Evolutionary conservation across 116 monocot genomes (phyloP).

Genomic region (Cymodocea nodosa): DNA sequence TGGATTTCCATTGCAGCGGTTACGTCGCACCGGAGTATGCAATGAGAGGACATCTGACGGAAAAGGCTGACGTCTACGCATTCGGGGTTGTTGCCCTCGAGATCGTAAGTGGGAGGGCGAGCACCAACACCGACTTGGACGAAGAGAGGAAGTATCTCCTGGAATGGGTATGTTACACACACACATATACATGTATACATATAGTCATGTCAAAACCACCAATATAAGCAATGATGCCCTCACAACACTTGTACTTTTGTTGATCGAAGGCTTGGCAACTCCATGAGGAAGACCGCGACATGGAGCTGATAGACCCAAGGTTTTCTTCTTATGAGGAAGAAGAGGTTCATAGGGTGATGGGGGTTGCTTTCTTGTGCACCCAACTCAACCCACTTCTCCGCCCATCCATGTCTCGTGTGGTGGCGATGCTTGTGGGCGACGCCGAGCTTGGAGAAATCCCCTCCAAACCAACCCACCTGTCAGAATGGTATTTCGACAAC

Average conservation of each 20-base stretch:
- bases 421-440: neutral
- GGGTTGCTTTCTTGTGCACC: neutral
- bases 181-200: neutral
- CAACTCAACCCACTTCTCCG: neutral
- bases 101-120: neutral
- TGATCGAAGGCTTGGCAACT: neutral
- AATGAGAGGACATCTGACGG: neutral
- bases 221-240: neutral
- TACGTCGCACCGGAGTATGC: neutral
- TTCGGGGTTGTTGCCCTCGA: slow-evolving; percentile 1
- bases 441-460: neutral
- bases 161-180: neutral
- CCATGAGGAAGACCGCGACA: neutral
- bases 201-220: neutral
- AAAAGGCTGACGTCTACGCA: neutral
- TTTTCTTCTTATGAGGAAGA: neutral
- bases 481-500: too few species aligned
- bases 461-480: neutral
- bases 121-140: neutral
- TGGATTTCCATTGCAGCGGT: neutral
- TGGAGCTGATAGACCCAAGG: neutral
- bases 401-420: neutral
- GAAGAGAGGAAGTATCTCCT: neutral
- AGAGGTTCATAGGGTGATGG: neutral
- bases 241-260: neutral